phyloP scores from a whole-genome alignment of 2,329 filamentous ascomycete genomes.

The Coniochaeta pulveracea region DNA sequence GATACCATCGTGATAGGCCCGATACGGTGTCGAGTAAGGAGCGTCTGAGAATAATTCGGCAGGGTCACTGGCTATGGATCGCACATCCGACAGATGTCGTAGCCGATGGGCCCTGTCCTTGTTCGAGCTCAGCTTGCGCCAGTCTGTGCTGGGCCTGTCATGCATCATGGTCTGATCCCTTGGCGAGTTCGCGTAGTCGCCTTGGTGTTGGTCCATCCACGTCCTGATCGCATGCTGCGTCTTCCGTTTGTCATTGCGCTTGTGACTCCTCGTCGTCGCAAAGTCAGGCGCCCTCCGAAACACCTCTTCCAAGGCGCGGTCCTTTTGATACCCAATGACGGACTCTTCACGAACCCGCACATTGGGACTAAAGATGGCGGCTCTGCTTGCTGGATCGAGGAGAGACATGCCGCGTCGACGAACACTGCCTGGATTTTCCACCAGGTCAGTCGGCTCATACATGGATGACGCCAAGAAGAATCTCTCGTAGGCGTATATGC shows the following conservation, averaged over 20 bases:
- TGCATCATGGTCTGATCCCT: conserved; percentile 39
- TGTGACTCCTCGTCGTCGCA: conserved; percentile 46
- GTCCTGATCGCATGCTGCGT: conserved; percentile 73
- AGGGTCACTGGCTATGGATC: conserved; percentile 52
- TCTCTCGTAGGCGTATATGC: conserved; percentile 80
- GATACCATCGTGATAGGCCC: conserved; percentile 15
- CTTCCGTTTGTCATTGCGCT: conserved; percentile 55
- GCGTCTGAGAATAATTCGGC: conserved; percentile 45
- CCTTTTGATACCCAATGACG: conserved; percentile 78
- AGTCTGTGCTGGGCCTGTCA: conserved; percentile 32
- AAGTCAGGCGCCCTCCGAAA: conserved; percentile 65
- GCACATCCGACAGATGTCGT: conserved; percentile 40
- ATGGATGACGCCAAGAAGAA: conserved; percentile 63
- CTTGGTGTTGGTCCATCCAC: conserved; percentile 74
- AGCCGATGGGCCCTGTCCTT: conserved; percentile 36
- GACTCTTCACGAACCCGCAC: conserved; percentile 72
- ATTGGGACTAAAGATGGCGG: conserved; percentile 62
- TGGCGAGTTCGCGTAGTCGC: conserved; percentile 27
- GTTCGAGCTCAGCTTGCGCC: conserved; percentile 39
- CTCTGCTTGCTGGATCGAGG: conserved; percentile 39
- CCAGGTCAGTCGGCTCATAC: conserved; percentile 73
- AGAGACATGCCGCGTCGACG: conserved; percentile 43
- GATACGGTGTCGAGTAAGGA: conserved; percentile 16
- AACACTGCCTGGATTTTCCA: conserved; percentile 55
- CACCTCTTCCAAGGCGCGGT: conserved; percentile 81